These are phyloP conservation scores for Panaeolus cyanescens DNA, from an alignment of 768 basidiomycete genomes.

Conservation along the genomic window DNA sequence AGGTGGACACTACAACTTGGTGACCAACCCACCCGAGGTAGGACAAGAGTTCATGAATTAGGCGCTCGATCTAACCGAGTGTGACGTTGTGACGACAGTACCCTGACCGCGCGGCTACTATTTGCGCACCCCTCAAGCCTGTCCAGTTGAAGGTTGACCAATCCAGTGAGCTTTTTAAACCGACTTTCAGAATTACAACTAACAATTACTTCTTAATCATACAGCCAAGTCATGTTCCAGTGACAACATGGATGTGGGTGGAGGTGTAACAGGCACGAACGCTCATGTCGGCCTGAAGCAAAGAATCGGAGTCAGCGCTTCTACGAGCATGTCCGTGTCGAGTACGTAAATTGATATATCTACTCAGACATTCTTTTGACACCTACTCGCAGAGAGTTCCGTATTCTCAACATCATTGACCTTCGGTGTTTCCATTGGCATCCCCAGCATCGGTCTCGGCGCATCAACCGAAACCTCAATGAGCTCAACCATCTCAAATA, in stretches of 20 bases:
- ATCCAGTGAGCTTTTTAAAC: neutral
- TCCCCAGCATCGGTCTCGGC: neutral
- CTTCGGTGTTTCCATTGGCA: neutral
- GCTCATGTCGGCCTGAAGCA: neutral
- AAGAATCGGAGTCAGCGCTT: neutral
- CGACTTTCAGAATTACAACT: neutral
- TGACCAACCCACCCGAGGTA: conserved; percentile 13
- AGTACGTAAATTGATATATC: neutral
- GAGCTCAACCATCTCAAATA: neutral
- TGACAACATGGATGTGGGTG: neutral
- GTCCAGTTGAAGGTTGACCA: neutral
- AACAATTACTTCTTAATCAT: neutral
- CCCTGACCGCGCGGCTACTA: conserved; percentile 1
- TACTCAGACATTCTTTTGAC: neutral
- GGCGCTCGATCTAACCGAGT: neutral
- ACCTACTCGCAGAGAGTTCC: neutral
- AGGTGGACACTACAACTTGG: conserved; percentile 10
- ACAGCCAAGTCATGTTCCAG: neutral
- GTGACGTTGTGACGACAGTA: conserved; percentile 1
- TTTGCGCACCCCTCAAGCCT: neutral
- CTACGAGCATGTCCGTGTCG: neutral
- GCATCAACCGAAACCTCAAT: neutral
- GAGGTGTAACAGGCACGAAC: neutral
- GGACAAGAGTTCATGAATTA: neutral
- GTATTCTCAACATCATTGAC: neutral